Evolutionary conservation across 306 rosid genomes (phyloP).

Genomic region (Mimosa bimucronata): DNA sequence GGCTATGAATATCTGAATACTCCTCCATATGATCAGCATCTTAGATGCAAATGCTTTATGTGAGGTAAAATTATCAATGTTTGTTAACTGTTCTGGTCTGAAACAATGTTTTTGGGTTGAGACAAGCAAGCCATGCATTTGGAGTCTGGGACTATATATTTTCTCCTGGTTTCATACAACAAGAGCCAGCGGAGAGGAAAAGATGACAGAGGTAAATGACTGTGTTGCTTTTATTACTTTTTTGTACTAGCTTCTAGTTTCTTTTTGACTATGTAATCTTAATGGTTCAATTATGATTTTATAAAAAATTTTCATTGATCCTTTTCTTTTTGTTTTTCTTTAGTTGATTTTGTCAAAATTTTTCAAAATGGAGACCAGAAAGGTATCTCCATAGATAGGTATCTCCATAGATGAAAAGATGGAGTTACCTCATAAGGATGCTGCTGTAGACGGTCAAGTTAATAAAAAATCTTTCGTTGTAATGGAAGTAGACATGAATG

Average conservation of each 20-base stretch:
- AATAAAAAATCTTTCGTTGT: constrained; percentile 49
- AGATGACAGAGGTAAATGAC: constrained; percentile 72
- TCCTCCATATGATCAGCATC: too few relatives aligned
- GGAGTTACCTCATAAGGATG: constrained; percentile 43
- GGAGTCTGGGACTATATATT: constrained; percentile 75
- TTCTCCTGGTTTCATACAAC: constrained; percentile 84
- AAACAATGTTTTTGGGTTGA: constrained; percentile 54
- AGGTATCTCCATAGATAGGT: constrained; percentile 40
- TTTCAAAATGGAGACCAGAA: constrained; percentile 69
- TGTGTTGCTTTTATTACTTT: neutral
- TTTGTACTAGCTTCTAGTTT: constrained; percentile 19
- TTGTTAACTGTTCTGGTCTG: neutral
- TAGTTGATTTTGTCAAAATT: constrained; percentile 74
- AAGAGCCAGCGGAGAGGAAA: constrained; percentile 65
- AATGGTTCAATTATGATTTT: constrained; percentile 36
- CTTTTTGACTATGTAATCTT: too few relatives aligned
- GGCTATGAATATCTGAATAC: too few relatives aligned
- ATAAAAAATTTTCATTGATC: constrained; percentile 7
- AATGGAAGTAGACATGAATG: constrained; percentile 46
- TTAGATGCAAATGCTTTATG: too few relatives aligned
- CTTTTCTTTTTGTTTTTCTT: constrained; percentile 41
- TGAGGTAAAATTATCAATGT: neutral
- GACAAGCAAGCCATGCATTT: constrained; percentile 49
- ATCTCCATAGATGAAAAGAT: constrained; percentile 47
- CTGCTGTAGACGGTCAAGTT: constrained; percentile 29